phyloP scores from a whole-genome alignment of 176 grass and related monocot genomes.

The Pontederia crassipes region DNA sequence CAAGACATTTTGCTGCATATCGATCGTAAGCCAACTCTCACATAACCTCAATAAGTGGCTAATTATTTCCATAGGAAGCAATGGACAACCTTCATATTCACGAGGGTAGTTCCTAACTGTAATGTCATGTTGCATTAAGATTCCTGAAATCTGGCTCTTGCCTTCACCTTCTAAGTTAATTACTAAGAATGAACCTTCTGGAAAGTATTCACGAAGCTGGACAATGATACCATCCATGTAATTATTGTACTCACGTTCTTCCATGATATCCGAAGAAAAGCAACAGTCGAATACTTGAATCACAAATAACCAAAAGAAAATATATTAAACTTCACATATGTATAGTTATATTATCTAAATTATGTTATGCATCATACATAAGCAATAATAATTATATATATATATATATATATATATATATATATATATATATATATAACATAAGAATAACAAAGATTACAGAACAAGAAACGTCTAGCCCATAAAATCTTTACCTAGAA shows the following conservation, averaged over 20 bases:
- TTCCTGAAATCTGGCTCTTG: conserved; percentile 37
- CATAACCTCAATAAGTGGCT: conserved; percentile 66
- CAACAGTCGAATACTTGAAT: conserved; percentile 89
- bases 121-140: conserved; percentile 59
- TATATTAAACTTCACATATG: background rate
- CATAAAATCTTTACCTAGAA: too few relatives aligned
- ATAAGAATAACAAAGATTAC: too few relatives aligned
- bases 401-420: background rate
- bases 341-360: background rate
- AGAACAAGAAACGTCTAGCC: too few relatives aligned
- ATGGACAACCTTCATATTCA: conserved; percentile 54
- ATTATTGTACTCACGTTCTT: conserved; percentile 53
- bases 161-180: conserved; percentile 70
- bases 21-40: conserved; percentile 67
- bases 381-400: background rate
- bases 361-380: background rate
- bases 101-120: conserved; percentile 60
- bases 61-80: conserved; percentile 80
- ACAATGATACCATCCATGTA: conserved; percentile 58
- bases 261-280: conserved; percentile 75
- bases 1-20: conserved; percentile 69
- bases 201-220: conserved; percentile 59
- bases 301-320: conserved; percentile 1
- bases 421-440: background rate
- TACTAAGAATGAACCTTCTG: conserved; percentile 66